Evolutionary conservation across 495 filamentous ascomycete species (phyloP), one percentile per base, ranked within the genome.

Genomic region (Choiromyces venosus): DNA sequence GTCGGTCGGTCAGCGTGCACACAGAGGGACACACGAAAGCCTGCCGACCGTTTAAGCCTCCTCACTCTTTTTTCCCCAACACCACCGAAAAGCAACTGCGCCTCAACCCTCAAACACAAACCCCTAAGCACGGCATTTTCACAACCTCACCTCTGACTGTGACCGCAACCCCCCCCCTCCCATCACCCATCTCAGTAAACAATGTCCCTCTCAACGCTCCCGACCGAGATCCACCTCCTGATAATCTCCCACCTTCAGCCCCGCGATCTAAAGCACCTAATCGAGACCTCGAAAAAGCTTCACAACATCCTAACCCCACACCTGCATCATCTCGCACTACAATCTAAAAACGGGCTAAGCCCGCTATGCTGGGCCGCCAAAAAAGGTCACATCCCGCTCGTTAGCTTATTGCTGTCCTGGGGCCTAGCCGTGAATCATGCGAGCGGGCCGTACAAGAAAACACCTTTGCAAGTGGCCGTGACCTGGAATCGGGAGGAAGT

Each of bases 291-390:
- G 10, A 61, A 33, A 61, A 61, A 61, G 25, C 52, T 61, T 33
- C 52, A 61, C 52, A 33, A 29, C 52, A 61, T 61, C 52, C 25
- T 61, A 33, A 61, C 52, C 52, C 52, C 52, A 61, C 52, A 61
- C 25, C 3, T 61, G 52, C 52, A 61, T 4, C 52, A 61, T 4
- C 52, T 29, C 10, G 52, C 52, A 33, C 25, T 61, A 29, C 52
- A 61, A 61, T 61, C 52, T 14, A 61, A 61, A 61, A 61, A 61
- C 25, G 52, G 52, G 25, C 52, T 61, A 33, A 61, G 52, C 25
- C 25, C 52, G 52, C 52, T 61, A 33, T 61, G 52, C 25, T 61
- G 52, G 52, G 52, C 52, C 52, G 52, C 52, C 52, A 61, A 61
- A 61, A 61, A 61, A 14, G 52, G 25, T 33, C 52, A 61, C 25